Evolutionary conservation across 371 early-diverging fungal genomes (phyloP).

Genomic region (Synchytrium microbalum): DNA sequence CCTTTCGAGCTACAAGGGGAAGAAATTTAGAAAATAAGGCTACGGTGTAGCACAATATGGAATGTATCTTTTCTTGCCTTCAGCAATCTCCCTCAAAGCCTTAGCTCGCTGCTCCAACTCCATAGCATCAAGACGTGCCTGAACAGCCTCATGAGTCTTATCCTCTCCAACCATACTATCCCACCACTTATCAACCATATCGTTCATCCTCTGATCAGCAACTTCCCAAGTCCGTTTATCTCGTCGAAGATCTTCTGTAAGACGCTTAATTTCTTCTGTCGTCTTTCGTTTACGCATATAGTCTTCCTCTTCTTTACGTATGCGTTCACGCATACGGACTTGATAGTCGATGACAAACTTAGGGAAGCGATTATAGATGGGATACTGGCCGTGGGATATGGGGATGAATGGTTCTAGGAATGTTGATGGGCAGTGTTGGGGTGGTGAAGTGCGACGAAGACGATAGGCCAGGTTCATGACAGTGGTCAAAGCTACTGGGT

Average conservation of each 20-base stretch:
- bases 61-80: constrained; percentile 18
- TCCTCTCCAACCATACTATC: constrained; percentile 36
- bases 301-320: constrained; percentile 39
- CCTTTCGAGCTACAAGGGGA: constrained; percentile 19
- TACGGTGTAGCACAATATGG: not conserved
- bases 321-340: constrained; percentile 33
- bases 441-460: constrained; percentile 24
- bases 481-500: constrained; percentile 17
- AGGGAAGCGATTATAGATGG: constrained; percentile 41
- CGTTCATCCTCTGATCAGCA: constrained; percentile 38
- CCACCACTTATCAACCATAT: constrained; percentile 50
- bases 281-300: constrained; percentile 28
- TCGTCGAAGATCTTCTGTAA: constrained; percentile 34
- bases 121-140: constrained; percentile 26
- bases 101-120: constrained; percentile 36
- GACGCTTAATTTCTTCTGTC: constrained; percentile 30
- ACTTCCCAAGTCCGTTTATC: constrained; percentile 40
- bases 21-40: not conserved
- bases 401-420: constrained; percentile 31
- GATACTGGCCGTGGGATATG: constrained; percentile 31
- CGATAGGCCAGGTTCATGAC: constrained; percentile 27
- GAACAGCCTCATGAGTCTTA: constrained; percentile 20
- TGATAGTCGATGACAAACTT: constrained; percentile 43
- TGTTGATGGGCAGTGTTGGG: constrained; percentile 13
- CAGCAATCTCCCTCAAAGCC: constrained; percentile 32